phyloP scores from a whole-genome alignment of 768 basidiomycete species.

The Lactarius sanguifluus region DNA sequence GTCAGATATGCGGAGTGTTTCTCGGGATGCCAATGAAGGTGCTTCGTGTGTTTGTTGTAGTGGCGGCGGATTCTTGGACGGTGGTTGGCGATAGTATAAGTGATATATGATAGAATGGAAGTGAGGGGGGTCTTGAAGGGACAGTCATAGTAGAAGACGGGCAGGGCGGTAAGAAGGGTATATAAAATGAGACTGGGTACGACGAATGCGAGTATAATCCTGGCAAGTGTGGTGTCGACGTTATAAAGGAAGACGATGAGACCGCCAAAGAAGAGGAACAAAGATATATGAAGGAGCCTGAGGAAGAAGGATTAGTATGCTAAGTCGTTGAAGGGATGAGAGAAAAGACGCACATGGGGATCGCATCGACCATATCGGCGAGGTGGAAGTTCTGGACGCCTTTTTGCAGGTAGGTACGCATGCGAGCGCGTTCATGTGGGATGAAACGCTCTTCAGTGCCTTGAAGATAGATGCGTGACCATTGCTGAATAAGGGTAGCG shows the following conservation, averaged over 20 bases:
- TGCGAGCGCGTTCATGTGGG: slow-evolving; percentile 18
- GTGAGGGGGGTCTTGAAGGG: slow-evolving; percentile 24
- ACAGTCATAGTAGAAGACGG: slow-evolving; percentile 21
- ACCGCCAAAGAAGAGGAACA: slow-evolving; percentile 23
- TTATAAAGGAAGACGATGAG: slow-evolving; percentile 21
- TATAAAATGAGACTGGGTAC: slow-evolving; percentile 6
- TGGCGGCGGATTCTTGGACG: not conserved
- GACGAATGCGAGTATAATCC: slow-evolving; percentile 8
- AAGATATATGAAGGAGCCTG: slow-evolving; percentile 21
- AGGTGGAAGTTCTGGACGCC: slow-evolving; percentile 23
- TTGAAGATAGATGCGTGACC: slow-evolving; percentile 27
- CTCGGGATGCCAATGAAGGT: slow-evolving; percentile 2
- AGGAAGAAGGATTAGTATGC: not conserved
- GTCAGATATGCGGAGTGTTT: slow-evolving; percentile 11
- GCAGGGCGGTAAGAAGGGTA: slow-evolving; percentile 14
- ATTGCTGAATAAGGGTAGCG: slow-evolving; percentile 28
- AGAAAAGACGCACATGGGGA: slow-evolving; percentile 13
- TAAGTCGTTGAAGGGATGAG: not conserved
- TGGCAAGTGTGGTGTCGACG: slow-evolving; percentile 1
- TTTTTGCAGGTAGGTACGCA: slow-evolving; percentile 21
- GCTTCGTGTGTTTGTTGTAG: too few relatives aligned
- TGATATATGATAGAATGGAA: slow-evolving; percentile 15
- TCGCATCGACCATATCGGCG: slow-evolving; percentile 15
- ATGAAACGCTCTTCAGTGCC: slow-evolving; percentile 15
- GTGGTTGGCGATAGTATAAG: not conserved